phyloP scores from a whole-genome alignment of 352 stramenopile genomes.

The Globisporangium uncinulatum region DNA sequence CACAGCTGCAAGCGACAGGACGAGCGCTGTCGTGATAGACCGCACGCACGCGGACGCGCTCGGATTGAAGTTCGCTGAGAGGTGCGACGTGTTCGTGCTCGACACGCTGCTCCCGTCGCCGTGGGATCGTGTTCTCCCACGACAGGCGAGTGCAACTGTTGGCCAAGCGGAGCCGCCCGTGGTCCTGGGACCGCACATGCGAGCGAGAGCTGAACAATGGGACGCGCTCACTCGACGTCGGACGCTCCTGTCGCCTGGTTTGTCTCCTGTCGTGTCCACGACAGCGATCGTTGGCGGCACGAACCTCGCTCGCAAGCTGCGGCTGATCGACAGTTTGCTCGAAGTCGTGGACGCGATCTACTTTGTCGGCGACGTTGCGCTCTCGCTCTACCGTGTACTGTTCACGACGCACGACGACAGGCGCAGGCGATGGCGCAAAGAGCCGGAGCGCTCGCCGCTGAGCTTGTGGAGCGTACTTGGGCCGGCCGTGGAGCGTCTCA shows the following conservation, averaged over 20 bases:
- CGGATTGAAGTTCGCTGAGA: slow-evolving; percentile 10
- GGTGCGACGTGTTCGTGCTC: slow-evolving; percentile 20
- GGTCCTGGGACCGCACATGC: slow-evolving; percentile 23
- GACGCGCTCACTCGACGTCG: slow-evolving; percentile 20
- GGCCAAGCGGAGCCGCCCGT: not conserved
- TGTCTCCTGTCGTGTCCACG: slow-evolving; percentile 1
- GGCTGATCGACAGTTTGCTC: slow-evolving; percentile 57
- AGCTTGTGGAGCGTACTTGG: slow-evolving; percentile 31
- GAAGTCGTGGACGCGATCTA: slow-evolving; percentile 54
- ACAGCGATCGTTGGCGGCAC: slow-evolving; percentile 53
- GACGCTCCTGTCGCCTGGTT: not conserved
- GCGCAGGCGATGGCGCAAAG: slow-evolving; percentile 3
- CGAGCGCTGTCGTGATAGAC: slow-evolving; percentile 2
- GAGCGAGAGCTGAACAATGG: slow-evolving; percentile 24
- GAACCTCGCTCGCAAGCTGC: slow-evolving; percentile 45
- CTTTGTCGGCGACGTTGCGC: slow-evolving; percentile 59
- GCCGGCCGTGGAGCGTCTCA: slow-evolving; percentile 41
- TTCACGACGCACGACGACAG: slow-evolving; percentile 16
- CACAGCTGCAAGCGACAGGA: not conserved
- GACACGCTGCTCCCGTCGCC: slow-evolving; percentile 18
- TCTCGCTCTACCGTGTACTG: slow-evolving; percentile 48
- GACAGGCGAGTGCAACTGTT: not conserved
- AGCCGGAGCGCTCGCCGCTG: not conserved
- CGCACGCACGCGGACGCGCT: slow-evolving; percentile 12
- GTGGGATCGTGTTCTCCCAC: slow-evolving; percentile 13